Evolutionary conservation across 179 eudicot genomes (phyloP).

Genomic region (Silene noctiflora): DNA sequence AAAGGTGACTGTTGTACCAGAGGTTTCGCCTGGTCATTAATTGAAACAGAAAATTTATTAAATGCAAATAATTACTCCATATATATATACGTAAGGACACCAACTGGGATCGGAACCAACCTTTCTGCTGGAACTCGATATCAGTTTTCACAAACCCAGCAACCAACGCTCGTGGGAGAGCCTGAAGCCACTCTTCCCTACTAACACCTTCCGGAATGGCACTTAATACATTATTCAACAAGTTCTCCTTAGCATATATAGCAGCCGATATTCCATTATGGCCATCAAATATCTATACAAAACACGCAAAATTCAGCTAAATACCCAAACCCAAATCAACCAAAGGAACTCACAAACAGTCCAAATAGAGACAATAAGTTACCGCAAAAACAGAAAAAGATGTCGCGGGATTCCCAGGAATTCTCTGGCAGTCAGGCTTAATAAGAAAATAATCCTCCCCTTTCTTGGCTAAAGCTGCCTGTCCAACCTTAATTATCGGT

Average conservation of each 20-base stretch:
- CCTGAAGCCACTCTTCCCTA: slow-evolving; percentile 76
- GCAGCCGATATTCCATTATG: slow-evolving; percentile 88
- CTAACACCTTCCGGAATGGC: slow-evolving; percentile 57
- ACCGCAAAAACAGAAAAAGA: slow-evolving; percentile 76
- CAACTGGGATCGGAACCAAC: slow-evolving; percentile 24
- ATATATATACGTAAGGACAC: not conserved
- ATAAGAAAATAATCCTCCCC: slow-evolving; percentile 77
- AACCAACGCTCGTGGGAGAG: slow-evolving; percentile 70
- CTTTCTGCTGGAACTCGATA: slow-evolving; percentile 77
- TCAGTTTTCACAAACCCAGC: slow-evolving; percentile 88
- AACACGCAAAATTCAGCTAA: slow-evolving; percentile 23
- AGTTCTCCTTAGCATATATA: slow-evolving; percentile 58
- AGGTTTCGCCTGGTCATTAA: slow-evolving; percentile 56
- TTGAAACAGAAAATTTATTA: slow-evolving; percentile 1
- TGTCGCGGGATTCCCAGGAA: slow-evolving; percentile 54
- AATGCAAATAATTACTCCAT: not conserved
- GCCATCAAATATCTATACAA: slow-evolving; percentile 67
- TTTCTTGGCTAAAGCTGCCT: slow-evolving; percentile 75
- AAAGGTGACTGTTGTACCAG: slow-evolving; percentile 78
- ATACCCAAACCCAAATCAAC: slow-evolving; percentile 15
- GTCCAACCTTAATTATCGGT: slow-evolving; percentile 61
- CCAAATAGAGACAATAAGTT: slow-evolving; percentile 16
- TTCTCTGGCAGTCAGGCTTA: slow-evolving; percentile 57
- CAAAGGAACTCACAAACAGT: not conserved
- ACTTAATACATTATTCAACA: slow-evolving; percentile 63